These are phyloP conservation scores for Globisporangium camurandrum DNA, from an alignment of 352 stramenopile genomes.

Conservation along the genomic window DNA sequence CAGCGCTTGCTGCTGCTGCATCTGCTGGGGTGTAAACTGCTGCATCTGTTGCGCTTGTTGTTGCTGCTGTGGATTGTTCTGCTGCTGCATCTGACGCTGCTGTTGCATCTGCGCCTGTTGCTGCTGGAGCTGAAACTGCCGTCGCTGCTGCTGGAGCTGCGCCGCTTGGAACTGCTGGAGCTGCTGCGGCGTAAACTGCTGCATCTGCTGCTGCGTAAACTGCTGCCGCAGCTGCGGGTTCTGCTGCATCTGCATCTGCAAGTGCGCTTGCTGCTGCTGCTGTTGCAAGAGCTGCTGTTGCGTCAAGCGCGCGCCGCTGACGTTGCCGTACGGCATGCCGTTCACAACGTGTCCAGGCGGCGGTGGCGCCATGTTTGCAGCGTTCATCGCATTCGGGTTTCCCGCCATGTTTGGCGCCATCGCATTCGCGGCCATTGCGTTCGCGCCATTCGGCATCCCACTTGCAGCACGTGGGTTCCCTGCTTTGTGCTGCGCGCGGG, in stretches of 20 bases:
- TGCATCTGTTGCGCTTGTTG: constrained; percentile 72
- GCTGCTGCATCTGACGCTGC: constrained; percentile 68
- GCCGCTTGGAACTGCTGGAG: constrained; percentile 12
- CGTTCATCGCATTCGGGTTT: constrained; percentile 29
- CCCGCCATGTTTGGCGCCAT: constrained; percentile 38
- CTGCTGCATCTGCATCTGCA: constrained; percentile 73
- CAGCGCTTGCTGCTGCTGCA: constrained; percentile 60
- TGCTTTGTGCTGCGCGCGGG: constrained; percentile 72
- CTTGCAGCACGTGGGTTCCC: constrained; percentile 32
- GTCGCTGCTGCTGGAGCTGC: constrained; percentile 27
- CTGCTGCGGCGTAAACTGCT: constrained; percentile 19
- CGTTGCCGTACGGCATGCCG: constrained; percentile 60
- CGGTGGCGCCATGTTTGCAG: constrained; percentile 49
- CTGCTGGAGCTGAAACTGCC: constrained; percentile 41
- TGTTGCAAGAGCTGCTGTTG: constrained; percentile 76
- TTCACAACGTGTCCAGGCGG: constrained; percentile 50
- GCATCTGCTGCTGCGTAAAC: constrained; percentile 28
- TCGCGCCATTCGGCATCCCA: constrained; percentile 23
- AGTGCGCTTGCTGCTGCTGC: constrained; percentile 69
- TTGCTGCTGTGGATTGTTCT: constrained; percentile 55
- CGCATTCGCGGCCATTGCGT: constrained; percentile 31
- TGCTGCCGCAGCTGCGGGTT: constrained; percentile 21
- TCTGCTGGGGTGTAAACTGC: constrained; percentile 71
- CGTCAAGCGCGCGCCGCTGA: constrained; percentile 63
- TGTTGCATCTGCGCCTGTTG: constrained; percentile 79